A percentile compares a stretch with the other conserved stretches of the same genome.
These are phyloP conservation scores for Ogataea ramenticola DNA, from an alignment of 805 yeast species.

Conservation along the genomic window DNA sequence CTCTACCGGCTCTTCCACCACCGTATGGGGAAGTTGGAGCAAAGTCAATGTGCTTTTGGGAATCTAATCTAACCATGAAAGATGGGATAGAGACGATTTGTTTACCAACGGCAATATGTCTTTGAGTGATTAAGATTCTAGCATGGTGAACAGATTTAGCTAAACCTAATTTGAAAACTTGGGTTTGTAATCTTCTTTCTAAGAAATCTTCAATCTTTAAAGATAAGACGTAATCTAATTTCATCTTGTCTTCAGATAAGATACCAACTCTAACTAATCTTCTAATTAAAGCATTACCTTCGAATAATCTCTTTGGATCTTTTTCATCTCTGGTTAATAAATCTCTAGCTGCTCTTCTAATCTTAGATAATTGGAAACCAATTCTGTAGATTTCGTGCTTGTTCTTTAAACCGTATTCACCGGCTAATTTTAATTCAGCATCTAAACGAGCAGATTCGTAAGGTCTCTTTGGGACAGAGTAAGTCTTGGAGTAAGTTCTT, in stretches of 20 bases:
- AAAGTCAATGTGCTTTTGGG: conserved; percentile 99
- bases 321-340: conserved; percentile 99
- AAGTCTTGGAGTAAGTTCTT: conserved; percentile 98
- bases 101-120: conserved; percentile 99
- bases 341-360: conserved; percentile 99
- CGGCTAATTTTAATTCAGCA: conserved; percentile 98
- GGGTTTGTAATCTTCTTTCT: conserved; percentile 99
- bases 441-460: conserved; percentile 99
- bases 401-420: conserved; percentile 99
- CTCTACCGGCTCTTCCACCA: conserved; percentile 99
- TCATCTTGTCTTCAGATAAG: conserved; percentile 98
- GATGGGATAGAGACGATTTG: conserved; percentile 98
- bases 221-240: conserved; percentile 99
- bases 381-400: conserved; percentile 99
- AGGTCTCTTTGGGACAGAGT: conserved; percentile 99
- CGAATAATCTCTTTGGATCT: conserved; percentile 99
- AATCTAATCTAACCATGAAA: conserved; percentile 99
- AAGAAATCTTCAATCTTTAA: conserved; percentile 97
- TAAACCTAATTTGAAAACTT: conserved; percentile 98
- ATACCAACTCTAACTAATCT: conserved; percentile 99
- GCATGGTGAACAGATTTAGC: conserved; percentile 99
- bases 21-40: conserved; percentile 99
- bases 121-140: conserved; percentile 95
- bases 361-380: conserved; percentile 98
- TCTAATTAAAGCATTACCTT: conserved; percentile 99